phyloP scores from a whole-genome alignment of 2,329 filamentous ascomycete genomes.

The Pezicula carpinea region DNA sequence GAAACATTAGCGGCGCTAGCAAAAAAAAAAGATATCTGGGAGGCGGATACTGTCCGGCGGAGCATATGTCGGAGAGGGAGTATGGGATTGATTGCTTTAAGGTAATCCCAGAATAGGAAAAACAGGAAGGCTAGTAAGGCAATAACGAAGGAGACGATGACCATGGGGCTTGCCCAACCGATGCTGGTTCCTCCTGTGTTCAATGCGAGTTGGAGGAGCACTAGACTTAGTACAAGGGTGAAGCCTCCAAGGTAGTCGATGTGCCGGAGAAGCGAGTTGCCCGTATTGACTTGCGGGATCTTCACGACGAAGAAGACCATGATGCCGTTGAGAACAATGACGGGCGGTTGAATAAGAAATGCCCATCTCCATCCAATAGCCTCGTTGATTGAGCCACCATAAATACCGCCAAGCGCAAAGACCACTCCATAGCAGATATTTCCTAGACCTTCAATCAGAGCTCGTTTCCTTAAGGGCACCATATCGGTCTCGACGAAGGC shows the following conservation, averaged over 20 bases:
- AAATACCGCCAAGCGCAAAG: slow-evolving; percentile 59
- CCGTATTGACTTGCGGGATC: slow-evolving; percentile 40
- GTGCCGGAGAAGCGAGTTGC: slow-evolving; percentile 38
- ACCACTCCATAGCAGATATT: slow-evolving; percentile 67
- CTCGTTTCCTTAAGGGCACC: slow-evolving; percentile 63
- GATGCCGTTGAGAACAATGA: slow-evolving; percentile 59
- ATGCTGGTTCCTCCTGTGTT: slow-evolving; percentile 58
- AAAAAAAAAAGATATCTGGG: slow-evolving; percentile 69
- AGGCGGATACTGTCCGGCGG: slow-evolving; percentile 58
- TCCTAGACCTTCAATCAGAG: slow-evolving; percentile 64
- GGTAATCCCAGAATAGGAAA: slow-evolving; percentile 52
- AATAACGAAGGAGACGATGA: slow-evolving; percentile 44
- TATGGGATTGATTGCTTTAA: slow-evolving; percentile 44
- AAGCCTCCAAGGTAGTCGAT: slow-evolving; percentile 70
- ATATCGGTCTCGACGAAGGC: slow-evolving; percentile 66
- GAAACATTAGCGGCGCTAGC: slow-evolving; percentile 52
- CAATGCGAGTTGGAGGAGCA: slow-evolving; percentile 66
- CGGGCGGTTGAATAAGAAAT: slow-evolving; percentile 64
- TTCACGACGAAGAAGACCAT: slow-evolving; percentile 56
- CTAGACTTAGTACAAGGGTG: slow-evolving; percentile 59
- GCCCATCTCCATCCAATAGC: slow-evolving; percentile 70
- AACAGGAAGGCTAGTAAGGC: neutral
- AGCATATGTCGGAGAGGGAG: slow-evolving; percentile 60
- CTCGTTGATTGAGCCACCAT: slow-evolving; percentile 67
- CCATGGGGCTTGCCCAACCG: slow-evolving; percentile 54